phyloP scores from a whole-genome alignment of 2,329 filamentous ascomycete species.

The Penicillium freii region DNA sequence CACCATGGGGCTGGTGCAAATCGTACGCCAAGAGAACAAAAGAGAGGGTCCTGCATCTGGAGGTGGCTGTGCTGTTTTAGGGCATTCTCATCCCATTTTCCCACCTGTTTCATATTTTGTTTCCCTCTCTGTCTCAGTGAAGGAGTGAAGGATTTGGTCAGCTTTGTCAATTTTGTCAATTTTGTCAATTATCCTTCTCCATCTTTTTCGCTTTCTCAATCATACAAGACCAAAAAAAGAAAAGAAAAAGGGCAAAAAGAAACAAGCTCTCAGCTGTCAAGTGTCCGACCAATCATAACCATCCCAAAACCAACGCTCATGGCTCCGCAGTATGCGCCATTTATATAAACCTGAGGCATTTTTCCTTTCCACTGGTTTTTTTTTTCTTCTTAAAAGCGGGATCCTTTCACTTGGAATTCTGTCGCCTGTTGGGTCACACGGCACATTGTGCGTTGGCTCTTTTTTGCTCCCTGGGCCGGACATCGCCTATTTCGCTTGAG shows the following conservation, averaged over 20 bases:
- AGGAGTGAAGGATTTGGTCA: no score
- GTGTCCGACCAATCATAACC: background rate
- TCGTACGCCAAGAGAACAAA: background rate
- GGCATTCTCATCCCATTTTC: conserved; percentile 3
- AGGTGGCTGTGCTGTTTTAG: conserved; percentile 24
- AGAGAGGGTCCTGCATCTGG: conserved; percentile 7
- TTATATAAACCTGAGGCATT: conserved; percentile 28
- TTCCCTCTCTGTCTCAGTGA: background rate
- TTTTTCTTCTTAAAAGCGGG: background rate
- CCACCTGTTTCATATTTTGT: conserved; percentile 1
- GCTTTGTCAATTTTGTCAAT: background rate
- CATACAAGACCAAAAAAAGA: background rate
- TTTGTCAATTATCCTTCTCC: background rate
- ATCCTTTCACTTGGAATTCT: background rate
- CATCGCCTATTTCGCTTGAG: background rate
- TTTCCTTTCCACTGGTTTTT: conserved; percentile 22
- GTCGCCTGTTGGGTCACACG: conserved; percentile 4
- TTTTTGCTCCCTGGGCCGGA: background rate
- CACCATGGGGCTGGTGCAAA: conserved; percentile 13
- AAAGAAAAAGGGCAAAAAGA: background rate
- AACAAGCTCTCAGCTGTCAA: background rate
- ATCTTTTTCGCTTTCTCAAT: background rate
- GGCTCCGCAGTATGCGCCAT: conserved; percentile 21
- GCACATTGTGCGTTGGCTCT: background rate
- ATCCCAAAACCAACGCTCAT: background rate